Evolutionary conservation across 805 yeast species (phyloP).

Genomic region (Zygosaccharomyces bailii): DNA sequence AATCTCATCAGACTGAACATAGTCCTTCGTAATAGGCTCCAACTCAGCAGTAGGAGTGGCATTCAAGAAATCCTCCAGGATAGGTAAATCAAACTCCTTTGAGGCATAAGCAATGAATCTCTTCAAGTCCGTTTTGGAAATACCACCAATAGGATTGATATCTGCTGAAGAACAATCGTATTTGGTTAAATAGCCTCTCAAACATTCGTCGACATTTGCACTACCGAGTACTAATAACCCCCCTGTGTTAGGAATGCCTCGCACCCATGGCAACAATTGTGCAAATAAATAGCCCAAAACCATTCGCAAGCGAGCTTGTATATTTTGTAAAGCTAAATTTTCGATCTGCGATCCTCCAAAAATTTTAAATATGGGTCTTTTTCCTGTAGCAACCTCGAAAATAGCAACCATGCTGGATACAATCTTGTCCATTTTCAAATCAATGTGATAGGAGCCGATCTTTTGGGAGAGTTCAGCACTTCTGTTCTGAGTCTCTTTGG

Average conservation of each 20-base stretch:
- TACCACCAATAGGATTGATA: slow-evolving; percentile 97
- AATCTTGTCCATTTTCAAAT: slow-evolving; percentile 84
- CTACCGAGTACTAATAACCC: slow-evolving; percentile 91
- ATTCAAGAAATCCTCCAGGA: slow-evolving; percentile 69
- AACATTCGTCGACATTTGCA: slow-evolving; percentile 95
- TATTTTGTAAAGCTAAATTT: slow-evolving; percentile 91
- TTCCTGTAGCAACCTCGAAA: slow-evolving; percentile 88
- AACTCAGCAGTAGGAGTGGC: slow-evolving; percentile 98
- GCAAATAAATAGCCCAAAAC: slow-evolving; percentile 91
- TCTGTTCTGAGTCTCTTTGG: slow-evolving; percentile 77
- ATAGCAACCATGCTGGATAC: slow-evolving; percentile 71
- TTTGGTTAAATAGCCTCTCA: slow-evolving; percentile 92
- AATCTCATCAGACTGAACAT: slow-evolving; percentile 92
- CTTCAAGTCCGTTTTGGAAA: slow-evolving; percentile 90
- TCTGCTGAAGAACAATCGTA: slow-evolving; percentile 98
- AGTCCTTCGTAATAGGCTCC: slow-evolving; percentile 89
- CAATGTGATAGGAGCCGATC: slow-evolving; percentile 87
- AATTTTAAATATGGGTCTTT: slow-evolving; percentile 79
- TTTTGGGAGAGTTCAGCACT: slow-evolving; percentile 70
- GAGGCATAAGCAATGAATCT: slow-evolving; percentile 80
- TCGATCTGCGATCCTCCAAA: slow-evolving; percentile 93
- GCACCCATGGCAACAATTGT: slow-evolving; percentile 90
- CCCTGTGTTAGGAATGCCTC: slow-evolving; percentile 55
- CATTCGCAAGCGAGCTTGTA: slow-evolving; percentile 96
- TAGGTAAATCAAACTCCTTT: slow-evolving; percentile 64